A percentile compares a stretch with the other conserved stretches of the same genome.
phyloP scores from a whole-genome alignment of 495 filamentous ascomycete genomes.

The Neurospora sp. region DNA sequence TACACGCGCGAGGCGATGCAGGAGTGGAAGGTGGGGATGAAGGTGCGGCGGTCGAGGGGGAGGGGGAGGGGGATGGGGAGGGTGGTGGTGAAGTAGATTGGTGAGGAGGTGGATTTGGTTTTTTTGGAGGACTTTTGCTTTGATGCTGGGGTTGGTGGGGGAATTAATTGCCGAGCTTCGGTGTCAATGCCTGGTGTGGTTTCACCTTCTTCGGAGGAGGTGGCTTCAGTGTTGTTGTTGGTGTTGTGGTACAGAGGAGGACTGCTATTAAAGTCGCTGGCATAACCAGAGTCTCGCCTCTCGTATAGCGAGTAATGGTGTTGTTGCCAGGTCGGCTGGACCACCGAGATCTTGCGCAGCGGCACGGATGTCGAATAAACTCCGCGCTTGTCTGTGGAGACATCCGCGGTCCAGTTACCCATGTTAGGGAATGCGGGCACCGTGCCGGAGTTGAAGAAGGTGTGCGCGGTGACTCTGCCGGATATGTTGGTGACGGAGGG shows the following conservation, averaged over 20 bases:
- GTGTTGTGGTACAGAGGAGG: background rate
- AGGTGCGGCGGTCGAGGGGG: constrained; percentile 53
- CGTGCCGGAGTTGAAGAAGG: constrained; percentile 52
- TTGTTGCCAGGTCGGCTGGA: constrained; percentile 55
- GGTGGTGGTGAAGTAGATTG: constrained; percentile 50
- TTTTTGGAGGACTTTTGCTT: background rate
- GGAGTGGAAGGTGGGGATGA: constrained; percentile 81
- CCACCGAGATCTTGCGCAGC: constrained; percentile 56
- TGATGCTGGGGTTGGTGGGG: background rate
- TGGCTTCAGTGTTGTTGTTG: background rate
- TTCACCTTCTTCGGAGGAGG: constrained; percentile 5
- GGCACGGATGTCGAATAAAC: constrained; percentile 52
- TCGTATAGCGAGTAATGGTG: constrained; percentile 22
- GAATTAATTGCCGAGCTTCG: background rate
- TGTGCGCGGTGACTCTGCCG: constrained; percentile 63
- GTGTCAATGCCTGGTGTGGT: background rate
- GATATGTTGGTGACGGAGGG: constrained; percentile 57
- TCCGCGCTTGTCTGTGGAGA: constrained; percentile 44
- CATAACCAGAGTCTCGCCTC: constrained; percentile 53
- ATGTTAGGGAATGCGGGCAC: constrained; percentile 49
- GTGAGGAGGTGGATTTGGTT: background rate
- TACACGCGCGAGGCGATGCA: constrained; percentile 79
- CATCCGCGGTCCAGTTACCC: constrained; percentile 32
- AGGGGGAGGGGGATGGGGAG: constrained; percentile 67
- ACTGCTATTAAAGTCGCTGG: constrained; percentile 11